Base-by-base conservation (phyloP, 495 filamentous ascomycete species). In the Podospora sp. region DNA sequence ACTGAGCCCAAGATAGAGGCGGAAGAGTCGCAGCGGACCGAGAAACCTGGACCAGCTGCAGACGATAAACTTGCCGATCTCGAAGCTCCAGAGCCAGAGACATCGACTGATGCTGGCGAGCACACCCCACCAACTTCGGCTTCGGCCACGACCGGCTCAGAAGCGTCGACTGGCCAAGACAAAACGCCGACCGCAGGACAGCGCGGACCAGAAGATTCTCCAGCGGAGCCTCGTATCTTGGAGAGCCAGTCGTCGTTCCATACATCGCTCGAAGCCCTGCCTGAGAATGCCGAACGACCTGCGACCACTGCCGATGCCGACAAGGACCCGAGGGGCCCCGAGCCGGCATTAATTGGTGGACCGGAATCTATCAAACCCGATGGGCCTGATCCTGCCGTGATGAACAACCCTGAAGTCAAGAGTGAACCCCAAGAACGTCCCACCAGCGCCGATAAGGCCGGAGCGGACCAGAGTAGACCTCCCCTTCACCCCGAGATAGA, bases 91-190 rank as follows among this genome's bases (percentile, higher is more conserved):
- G 64, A 68, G 7, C 27, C 56, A 29, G 68, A 36, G 11, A 27
- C 56, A 6, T 68, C 68, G 7, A 65, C 71, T 1, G 49, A 49
- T 58, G 51, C 58, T 26, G 65, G 69, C 24, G 68, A 69, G 26
- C 51, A 73, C 25, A 72, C 71, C 35, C 65, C 69, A 26, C 49
- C 69, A 18, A 50, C 53, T 21, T 66, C 67, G 1, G 24, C 60
- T 18, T 62, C 70, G 18, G 40, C 27, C 21, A 60, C n/a, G 16
- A 16, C 65, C 1, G 52, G 40, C 24, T 22, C 60, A 6, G 66
- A 62, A 22, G 27, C 21, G 4, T 35, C 51, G 6, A n/a, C 25
- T 16, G 24, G 33, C 24, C 22, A 57, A 18, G 63, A 58, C 55
- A 50, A 33, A 16, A 26, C 29, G 0, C 55, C 63, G 40, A 6